Conservation (phyloP, 495 filamentous ascomycete genomes). For the Aspergillus baeticus region DNA sequence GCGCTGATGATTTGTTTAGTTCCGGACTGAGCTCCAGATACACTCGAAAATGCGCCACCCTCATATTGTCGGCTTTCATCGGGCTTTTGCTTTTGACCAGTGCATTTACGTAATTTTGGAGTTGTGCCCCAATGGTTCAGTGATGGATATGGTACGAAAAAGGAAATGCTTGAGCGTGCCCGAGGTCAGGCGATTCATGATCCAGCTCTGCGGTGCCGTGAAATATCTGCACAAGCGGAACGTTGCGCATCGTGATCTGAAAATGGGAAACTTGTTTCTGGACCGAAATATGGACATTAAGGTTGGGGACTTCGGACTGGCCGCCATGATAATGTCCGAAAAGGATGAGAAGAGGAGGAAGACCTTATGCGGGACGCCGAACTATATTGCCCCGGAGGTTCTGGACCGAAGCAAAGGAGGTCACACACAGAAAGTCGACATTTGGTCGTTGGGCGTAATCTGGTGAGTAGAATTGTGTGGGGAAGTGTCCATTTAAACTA, state of each 20-base stretch:
- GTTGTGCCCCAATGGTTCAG: conserved; percentile 90
- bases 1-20: conserved; percentile 53
- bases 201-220: conserved; percentile 92
- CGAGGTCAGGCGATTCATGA: conserved; percentile 85
- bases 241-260: conserved; percentile 94
- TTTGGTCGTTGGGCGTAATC: conserved; percentile 96
- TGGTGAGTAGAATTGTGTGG: conserved; percentile 58
- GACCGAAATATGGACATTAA: conserved; percentile 97
- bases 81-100: conserved; percentile 84
- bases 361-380: conserved; percentile 94
- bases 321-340: conserved; percentile 84
- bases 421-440: conserved; percentile 89
- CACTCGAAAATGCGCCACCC: conserved; percentile 95
- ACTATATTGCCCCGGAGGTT: conserved; percentile 98
- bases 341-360: conserved; percentile 81
- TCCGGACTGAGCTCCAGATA: conserved; percentile 95
- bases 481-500: background rate
- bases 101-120: conserved; percentile 95
- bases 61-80: conserved; percentile 91
- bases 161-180: conserved; percentile 83
- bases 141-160: conserved; percentile 96
- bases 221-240: conserved; percentile 95
- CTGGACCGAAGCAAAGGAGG: conserved; percentile 73
- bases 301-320: conserved; percentile 94
- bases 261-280: conserved; percentile 97